Conservation (phyloP, 305 asterid genomes). For the Stenogyne calaminthoides region DNA sequence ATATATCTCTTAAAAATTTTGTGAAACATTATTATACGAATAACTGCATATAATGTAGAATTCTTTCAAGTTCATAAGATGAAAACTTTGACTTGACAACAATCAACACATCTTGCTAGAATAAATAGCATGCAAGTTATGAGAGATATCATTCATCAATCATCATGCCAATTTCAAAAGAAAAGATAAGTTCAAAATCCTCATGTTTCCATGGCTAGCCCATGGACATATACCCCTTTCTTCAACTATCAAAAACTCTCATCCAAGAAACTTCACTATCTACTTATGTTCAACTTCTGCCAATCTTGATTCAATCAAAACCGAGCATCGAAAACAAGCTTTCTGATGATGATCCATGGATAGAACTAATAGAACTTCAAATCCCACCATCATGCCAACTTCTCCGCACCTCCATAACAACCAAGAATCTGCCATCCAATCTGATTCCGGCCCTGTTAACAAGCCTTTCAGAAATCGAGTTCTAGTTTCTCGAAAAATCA, state of each 20-base stretch:
- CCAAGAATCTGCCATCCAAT: conserved; percentile 27
- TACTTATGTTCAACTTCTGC: conserved; percentile 43
- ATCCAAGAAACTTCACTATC: conserved; percentile 14
- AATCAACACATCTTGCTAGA: background rate
- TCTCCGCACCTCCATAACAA: conserved; percentile 34
- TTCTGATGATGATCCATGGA: background rate
- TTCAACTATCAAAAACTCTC: conserved; percentile 39
- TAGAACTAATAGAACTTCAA: conserved; percentile 35
- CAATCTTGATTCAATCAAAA: conserved; percentile 37
- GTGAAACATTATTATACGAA: no score
- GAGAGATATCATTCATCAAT: background rate
- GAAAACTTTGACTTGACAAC: no score
- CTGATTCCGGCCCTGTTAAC: background rate
- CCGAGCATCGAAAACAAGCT: background rate
- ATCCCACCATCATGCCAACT: conserved; percentile 40
- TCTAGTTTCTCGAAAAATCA: conserved; percentile 27
- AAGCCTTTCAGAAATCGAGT: conserved; percentile 24
- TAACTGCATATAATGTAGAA: no score
- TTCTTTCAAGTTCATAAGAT: no score
- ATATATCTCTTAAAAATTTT: no score
- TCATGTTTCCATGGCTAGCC: conserved; percentile 45
- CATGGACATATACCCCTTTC: conserved; percentile 39
- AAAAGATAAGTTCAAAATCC: conserved; percentile 21
- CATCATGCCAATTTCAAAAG: background rate
- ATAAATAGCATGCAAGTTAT: no score